These are phyloP conservation scores for Biscogniauxia sp. DNA, from an alignment of 2,329 filamentous ascomycete genomes.

Conservation along the genomic window DNA sequence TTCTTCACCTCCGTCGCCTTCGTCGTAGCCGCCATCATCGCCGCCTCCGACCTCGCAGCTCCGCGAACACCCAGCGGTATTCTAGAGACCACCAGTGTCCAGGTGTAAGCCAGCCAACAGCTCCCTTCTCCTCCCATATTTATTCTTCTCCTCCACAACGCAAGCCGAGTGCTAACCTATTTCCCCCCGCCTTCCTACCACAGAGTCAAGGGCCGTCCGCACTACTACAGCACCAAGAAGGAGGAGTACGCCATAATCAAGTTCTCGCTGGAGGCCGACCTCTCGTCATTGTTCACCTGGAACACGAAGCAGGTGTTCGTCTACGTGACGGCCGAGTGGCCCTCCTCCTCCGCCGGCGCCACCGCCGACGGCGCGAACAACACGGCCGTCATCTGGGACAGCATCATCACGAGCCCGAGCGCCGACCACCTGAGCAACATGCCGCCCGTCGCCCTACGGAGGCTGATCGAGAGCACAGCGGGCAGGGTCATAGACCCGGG, in stretches of 20 bases:
- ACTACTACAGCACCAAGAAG: constrained; percentile 90
- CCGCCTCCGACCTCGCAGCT: constrained; percentile 70
- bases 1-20: constrained; percentile 97
- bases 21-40: constrained; percentile 74
- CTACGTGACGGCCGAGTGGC: constrained; percentile 84
- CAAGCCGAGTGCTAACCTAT: not conserved
- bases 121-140: too few relatives aligned
- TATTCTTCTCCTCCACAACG: too few relatives aligned
- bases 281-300: constrained; percentile 94
- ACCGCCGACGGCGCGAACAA: constrained; percentile 42
- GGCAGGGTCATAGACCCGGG: constrained; percentile 60
- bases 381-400: constrained; percentile 92
- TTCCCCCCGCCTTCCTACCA: not conserved
- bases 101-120: constrained; percentile 61
- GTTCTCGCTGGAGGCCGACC: constrained; percentile 90
- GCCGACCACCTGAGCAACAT: constrained; percentile 62
- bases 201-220: constrained; percentile 85
- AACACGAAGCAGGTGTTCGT: constrained; percentile 99
- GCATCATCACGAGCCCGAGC: constrained; percentile 77
- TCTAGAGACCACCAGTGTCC: constrained; percentile 70
- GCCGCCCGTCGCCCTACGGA: constrained; percentile 59
- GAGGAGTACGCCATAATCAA: constrained; percentile 95
- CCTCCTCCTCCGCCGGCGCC: constrained; percentile 35
- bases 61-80: constrained; percentile 66
- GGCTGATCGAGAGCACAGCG: constrained; percentile 56